Base-by-base conservation (phyloP, 176 grass and related monocot genomes). In the Ampelocalamus luodianensis region DNA sequence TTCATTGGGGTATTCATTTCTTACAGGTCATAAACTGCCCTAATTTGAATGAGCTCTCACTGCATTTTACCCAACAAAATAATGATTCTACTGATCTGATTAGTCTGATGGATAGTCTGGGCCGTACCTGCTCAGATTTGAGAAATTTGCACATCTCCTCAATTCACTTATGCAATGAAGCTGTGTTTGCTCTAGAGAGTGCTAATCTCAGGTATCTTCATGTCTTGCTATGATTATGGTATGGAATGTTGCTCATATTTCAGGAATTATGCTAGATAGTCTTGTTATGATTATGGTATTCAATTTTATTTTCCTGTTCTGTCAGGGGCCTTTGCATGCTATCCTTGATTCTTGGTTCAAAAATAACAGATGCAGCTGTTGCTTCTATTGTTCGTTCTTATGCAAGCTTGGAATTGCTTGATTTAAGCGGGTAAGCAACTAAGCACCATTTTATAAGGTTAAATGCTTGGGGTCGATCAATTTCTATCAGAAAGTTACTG, bases 301-400 rank as follows among this genome's bases (percentile, higher is more conserved):
- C 53, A 32, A 72, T 65, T 5, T 59, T 65, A 26, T 48, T 17
- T 58, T n/a, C 80, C 64, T 71, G 10, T 85, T 71, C 68, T 38
- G 27, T 83, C 86, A 94, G 93, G 88, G 84, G 61, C 40, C 85
- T 96, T 17, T 81, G 85, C 40, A 91, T 92, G 93, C 54, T 99
- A 48, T 94, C 93, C 4, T 85, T 99, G 75, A 34, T 86, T 89
- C 83, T 89, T 65, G 93, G 93, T 74, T 91, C 87, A 78, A 90
- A 86, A 90, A 89, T 99, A 68, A 99, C 93, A 72, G 96, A 99
- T 86, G 93, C 91, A 84, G 91, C 93, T 68, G 91, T 99, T 76
- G 92, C 93, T 72, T 81, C 96, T 82, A 90, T 96, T 77, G 86
- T 96, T 86, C 88, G 86, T 56, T 91, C 90, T 79, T 90, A 79